Percentiles rank a stretch among this genome's conserved stretches.
These are phyloP conservation scores for Laguncularia racemosa DNA, from an alignment of 345 rosid genomes.

Conservation along the genomic window DNA sequence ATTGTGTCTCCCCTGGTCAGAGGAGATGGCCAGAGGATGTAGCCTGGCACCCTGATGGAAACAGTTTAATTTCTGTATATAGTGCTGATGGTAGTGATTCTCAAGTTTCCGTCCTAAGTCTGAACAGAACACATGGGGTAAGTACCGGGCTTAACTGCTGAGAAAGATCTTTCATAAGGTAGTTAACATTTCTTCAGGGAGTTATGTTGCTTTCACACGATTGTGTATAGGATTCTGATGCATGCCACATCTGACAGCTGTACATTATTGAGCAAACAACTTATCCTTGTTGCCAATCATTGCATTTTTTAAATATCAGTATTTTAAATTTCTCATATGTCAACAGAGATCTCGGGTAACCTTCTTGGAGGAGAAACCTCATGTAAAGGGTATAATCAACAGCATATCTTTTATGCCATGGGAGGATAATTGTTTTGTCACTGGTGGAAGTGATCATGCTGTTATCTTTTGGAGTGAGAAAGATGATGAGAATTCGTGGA, in stretches of 20 bases:
- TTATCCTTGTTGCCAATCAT: neutral
- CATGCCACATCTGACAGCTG: too few relatives aligned
- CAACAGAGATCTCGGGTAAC: conserved; percentile 48
- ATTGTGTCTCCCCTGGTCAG: conserved; percentile 54
- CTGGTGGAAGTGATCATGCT: conserved; percentile 90
- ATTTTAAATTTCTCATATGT: conserved; percentile 10
- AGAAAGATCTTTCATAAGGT: neutral
- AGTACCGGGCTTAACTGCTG: conserved; percentile 10
- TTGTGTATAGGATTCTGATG: too few relatives aligned
- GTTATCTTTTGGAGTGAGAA: conserved; percentile 73
- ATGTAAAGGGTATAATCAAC: conserved; percentile 76
- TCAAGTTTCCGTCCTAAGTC: conserved; percentile 70
- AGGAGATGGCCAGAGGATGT: conserved; percentile 97
- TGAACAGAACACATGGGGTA: conserved; percentile 70
- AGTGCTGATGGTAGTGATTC: conserved; percentile 76
- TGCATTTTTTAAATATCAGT: neutral
- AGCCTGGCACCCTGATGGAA: conserved; percentile 85
- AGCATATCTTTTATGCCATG: conserved; percentile 77
- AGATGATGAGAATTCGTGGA: conserved; percentile 62
- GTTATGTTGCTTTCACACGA: too few relatives aligned
- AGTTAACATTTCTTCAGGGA: neutral
- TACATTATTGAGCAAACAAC: conserved; percentile 1
- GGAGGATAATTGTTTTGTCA: conserved; percentile 62
- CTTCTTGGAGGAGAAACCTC: conserved; percentile 73
- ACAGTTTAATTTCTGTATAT: conserved; percentile 56